Conservation (phyloP, 2,329 filamentous ascomycete genomes). For the Trichoderma aggressivum region DNA sequence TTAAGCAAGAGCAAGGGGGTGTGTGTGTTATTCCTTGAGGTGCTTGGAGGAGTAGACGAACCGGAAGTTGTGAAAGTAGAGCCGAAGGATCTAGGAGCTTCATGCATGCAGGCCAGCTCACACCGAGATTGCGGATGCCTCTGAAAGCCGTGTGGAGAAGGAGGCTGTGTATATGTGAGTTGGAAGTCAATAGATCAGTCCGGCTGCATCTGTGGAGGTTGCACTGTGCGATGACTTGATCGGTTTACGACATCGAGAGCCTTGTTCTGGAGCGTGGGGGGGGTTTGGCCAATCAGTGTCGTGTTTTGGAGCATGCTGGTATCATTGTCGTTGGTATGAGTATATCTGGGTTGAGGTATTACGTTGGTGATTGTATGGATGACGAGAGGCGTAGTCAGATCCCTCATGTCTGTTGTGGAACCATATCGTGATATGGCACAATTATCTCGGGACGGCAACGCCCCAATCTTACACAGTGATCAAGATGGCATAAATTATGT, state of each 20-base stretch:
- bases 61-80: not conserved
- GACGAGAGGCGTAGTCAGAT: not conserved
- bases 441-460: not conserved
- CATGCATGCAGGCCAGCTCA: not conserved
- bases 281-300: not conserved
- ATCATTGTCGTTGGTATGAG: not conserved
- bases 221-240: not conserved
- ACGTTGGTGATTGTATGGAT: not conserved
- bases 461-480: not conserved
- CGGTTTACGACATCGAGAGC: not conserved
- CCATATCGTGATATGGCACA: not conserved
- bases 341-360: not conserved
- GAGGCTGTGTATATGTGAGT: not conserved
- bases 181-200: not conserved
- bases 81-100: not conserved
- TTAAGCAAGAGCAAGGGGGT: not conserved
- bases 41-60: not conserved
- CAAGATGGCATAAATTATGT: not conserved
- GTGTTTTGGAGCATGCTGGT: not conserved
- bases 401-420: not conserved
- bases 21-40: not conserved
- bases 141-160: not conserved
- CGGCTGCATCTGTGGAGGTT: not conserved
- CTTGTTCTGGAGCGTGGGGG: not conserved
- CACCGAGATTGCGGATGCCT: not conserved